phyloP scores from a whole-genome alignment of 164 flowering plant species.

The Aristolochia californica region DNA sequence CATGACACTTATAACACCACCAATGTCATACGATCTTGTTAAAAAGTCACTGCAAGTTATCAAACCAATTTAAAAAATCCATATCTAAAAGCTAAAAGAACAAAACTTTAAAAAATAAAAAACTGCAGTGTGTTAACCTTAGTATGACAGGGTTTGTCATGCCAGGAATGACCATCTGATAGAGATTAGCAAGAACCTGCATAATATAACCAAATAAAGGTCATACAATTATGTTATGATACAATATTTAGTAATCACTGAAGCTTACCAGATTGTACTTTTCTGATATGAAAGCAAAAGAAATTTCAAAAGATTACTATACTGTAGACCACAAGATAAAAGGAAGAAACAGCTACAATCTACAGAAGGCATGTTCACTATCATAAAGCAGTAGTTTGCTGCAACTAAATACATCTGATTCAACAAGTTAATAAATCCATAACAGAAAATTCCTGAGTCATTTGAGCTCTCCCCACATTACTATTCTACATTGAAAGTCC shows the following conservation, averaged over 20 bases:
- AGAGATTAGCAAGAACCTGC: constrained; percentile 79
- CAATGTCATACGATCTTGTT: constrained; percentile 92
- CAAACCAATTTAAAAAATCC: neutral
- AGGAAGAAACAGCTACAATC: too few relatives aligned
- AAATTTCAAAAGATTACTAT: too few relatives aligned
- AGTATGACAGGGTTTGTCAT: constrained; percentile 69
- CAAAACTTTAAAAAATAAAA: neutral
- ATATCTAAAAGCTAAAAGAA: neutral
- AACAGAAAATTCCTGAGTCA: too few relatives aligned
- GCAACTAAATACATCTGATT: too few relatives aligned
- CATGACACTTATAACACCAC: constrained; percentile 96
- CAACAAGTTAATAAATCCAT: too few relatives aligned
- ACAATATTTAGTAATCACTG: neutral
- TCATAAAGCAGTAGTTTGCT: too few relatives aligned
- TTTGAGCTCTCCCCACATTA: too few relatives aligned
- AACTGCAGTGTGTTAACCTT: constrained; percentile 30
- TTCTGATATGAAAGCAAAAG: too few relatives aligned
- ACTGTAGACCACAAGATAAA: too few relatives aligned
- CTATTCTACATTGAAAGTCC: too few relatives aligned
- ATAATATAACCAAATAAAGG: neutral
- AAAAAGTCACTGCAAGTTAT: constrained; percentile 77
- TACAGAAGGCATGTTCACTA: too few relatives aligned
- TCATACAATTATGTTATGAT: neutral
- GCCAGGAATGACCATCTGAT: constrained; percentile 69
- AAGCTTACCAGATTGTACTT: too few relatives aligned